Conservation (phyloP, 163 green algal genomes). For the Chlamydomonas reinhardtii region DNA sequence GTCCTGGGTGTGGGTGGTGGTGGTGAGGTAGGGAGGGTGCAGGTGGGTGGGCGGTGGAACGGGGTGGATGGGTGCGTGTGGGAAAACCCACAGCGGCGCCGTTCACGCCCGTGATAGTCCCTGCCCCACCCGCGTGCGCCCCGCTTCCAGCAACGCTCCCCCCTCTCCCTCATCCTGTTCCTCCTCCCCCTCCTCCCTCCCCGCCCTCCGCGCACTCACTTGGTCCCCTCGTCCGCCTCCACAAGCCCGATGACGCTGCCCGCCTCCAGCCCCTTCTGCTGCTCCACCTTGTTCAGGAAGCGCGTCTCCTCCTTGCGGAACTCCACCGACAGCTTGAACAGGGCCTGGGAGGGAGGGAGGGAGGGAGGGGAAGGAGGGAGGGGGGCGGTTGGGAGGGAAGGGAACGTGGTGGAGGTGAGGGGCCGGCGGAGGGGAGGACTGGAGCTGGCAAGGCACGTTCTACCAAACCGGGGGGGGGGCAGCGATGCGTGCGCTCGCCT, state of each 20-base stretch:
- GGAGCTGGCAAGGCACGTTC: too few relatives aligned
- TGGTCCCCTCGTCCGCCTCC: conserved; percentile 65
- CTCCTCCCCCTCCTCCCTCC: too few relatives aligned
- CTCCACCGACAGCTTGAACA: conserved; percentile 89
- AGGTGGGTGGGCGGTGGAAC: not conserved
- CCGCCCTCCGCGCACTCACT: conserved; percentile 15
- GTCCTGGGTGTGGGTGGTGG: not conserved
- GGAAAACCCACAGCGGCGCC: too few relatives aligned
- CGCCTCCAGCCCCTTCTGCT: conserved; percentile 78
- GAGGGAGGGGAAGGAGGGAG: not conserved
- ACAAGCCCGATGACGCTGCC: conserved; percentile 70
- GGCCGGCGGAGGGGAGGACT: not conserved
- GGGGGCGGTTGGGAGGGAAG: not conserved
- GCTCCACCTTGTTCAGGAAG: conserved; percentile 91
- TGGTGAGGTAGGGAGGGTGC: not conserved
- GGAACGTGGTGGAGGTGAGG: not conserved
- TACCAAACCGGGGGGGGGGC: too few relatives aligned
- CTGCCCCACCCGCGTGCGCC: too few relatives aligned
- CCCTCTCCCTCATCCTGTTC: too few relatives aligned
- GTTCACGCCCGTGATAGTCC: too few relatives aligned
- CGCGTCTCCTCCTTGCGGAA: conserved; percentile 95
- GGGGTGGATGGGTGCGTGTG: not conserved
- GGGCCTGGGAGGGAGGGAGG: conserved; percentile 52
- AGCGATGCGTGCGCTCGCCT: too few relatives aligned
- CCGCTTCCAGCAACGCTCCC: too few relatives aligned